Percentiles rank a stretch among this genome's conserved stretches.
phyloP scores from a whole-genome alignment of 768 basidiomycete species.

The Boletellus ananas region DNA sequence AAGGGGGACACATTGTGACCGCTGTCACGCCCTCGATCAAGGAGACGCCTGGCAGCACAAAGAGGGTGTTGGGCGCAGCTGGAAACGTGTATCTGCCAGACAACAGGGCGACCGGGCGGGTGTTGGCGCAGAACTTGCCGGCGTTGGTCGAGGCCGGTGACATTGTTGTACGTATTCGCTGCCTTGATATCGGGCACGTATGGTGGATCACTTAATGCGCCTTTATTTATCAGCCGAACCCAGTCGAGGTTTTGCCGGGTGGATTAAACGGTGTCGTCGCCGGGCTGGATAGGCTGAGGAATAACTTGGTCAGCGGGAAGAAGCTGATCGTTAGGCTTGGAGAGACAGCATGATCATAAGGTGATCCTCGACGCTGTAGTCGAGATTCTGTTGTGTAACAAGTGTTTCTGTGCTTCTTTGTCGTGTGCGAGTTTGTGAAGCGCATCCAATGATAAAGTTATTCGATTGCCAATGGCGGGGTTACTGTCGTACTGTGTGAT shows the following conservation, averaged over 20 bases:
- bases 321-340: conserved; percentile 27
- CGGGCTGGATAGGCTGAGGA: conserved; percentile 33
- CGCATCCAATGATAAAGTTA: too few relatives aligned
- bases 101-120: conserved; percentile 13
- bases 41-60: conserved; percentile 13
- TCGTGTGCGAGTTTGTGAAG: too few relatives aligned
- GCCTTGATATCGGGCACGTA: too few relatives aligned
- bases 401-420: too few relatives aligned
- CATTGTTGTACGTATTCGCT: conserved; percentile 11
- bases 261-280: conserved; percentile 35
- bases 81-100: conserved; percentile 9
- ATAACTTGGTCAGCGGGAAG: conserved; percentile 36
- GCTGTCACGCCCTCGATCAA: conserved; percentile 5
- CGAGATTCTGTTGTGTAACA: too few relatives aligned
- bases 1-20: conserved; percentile 29
- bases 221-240: conserved; percentile 10
- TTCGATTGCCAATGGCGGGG: too few relatives aligned
- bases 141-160: conserved; percentile 13
- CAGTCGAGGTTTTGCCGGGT: conserved; percentile 31
- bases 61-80: conserved; percentile 7
- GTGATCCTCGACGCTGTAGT: too few relatives aligned
- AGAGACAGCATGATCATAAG: conserved; percentile 22
- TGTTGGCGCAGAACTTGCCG: conserved; percentile 11
- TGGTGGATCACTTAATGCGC: neutral
- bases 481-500: too few relatives aligned